Conservation (phyloP, 2,329 filamentous ascomycete species). For the Aurifilum marmelostoma region DNA sequence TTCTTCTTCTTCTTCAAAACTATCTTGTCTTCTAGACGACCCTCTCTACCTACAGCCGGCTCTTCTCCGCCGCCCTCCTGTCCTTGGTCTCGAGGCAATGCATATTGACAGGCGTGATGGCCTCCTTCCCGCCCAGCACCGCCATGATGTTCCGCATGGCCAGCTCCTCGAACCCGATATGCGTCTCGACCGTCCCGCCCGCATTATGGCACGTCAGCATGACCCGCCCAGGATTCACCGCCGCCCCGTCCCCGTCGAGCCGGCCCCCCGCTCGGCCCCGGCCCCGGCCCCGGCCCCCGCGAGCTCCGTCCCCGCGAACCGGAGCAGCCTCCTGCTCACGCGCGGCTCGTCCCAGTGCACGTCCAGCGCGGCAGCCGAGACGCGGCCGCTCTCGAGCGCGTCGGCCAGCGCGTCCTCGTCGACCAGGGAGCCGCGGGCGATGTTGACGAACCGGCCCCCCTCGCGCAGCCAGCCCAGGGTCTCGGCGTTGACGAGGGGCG, state of each 20-base stretch:
- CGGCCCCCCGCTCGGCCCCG: background rate
- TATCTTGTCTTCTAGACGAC: background rate
- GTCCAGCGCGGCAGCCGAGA: constrained; percentile 63
- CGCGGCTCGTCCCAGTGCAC: constrained; percentile 65
- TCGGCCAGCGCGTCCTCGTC: constrained; percentile 66
- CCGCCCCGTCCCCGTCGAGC: background rate
- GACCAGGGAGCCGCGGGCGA: constrained; percentile 66
- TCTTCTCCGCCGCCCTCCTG: constrained; percentile 3
- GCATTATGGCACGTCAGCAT: constrained; percentile 71
- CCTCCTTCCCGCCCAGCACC: constrained; percentile 54
- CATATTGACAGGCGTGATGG: constrained; percentile 66
- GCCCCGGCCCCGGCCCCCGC: background rate
- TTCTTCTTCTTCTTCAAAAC: background rate
- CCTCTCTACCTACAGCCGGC: constrained; percentile 10
- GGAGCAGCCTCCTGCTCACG: constrained; percentile 51
- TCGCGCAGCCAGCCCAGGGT: constrained; percentile 55
- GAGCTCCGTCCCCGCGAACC: constrained; percentile 38
- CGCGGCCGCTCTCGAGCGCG: constrained; percentile 55
- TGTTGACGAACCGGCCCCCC: constrained; percentile 65
- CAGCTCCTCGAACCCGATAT: constrained; percentile 67
- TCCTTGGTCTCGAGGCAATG: constrained; percentile 48
- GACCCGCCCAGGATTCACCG: constrained; percentile 44
- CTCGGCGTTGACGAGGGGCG: constrained; percentile 51
- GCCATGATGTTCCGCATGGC: constrained; percentile 69
- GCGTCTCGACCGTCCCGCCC: constrained; percentile 67